Base-by-base conservation (phyloP, 371 early-diverging fungal genomes). In the Apophysomyces variabilis region DNA sequence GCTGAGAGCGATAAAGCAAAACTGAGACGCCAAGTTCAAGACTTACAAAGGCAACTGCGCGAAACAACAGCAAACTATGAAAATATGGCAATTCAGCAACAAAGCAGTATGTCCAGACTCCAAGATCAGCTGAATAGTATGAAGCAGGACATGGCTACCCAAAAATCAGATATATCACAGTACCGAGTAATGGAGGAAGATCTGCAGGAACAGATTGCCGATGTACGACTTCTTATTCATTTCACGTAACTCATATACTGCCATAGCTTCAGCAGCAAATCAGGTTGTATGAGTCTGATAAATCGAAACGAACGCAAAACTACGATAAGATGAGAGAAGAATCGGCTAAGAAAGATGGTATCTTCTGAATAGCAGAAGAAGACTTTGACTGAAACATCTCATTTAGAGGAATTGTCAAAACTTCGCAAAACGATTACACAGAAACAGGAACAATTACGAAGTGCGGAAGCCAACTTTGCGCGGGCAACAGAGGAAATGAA, bases 201-300 rank as follows among this genome's bases (percentile, higher is more conserved):
- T 9, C 64, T 60, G 26, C 26, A 61, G 37, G 66, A 69, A 8
- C 68, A 60, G 36, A 76, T 76, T 41, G 54, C 60, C 13, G 62
- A 63, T n/a, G 64, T 72, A 67, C 59, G 38, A 7, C 21, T 13
- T 13, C 13, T 13, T 45, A 6, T 7, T 13, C 13, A 45, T 5
- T 45, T 6, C 16, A 5, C 46, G 6, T n/a, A n/a, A 5, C 46
- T 45, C 46, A 5, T 5, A 6, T 45, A 13, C 16, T 57, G 6
- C 9, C 32, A 57, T 13, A 57, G 57, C 57, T 35, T 35, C 21
- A 57, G 8, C 47, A 16, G 6, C 13, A 44, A 39, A 61, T 41
- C 21, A 44, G 41, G 44, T 39, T 5, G 38, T 21, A 13, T 8
- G 41, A 21, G 12, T 41, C 38, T 43, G 41, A 36, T 16, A 66